Base-by-base conservation (phyloP, 441 rosid species). In the Lepidium campestre region DNA sequence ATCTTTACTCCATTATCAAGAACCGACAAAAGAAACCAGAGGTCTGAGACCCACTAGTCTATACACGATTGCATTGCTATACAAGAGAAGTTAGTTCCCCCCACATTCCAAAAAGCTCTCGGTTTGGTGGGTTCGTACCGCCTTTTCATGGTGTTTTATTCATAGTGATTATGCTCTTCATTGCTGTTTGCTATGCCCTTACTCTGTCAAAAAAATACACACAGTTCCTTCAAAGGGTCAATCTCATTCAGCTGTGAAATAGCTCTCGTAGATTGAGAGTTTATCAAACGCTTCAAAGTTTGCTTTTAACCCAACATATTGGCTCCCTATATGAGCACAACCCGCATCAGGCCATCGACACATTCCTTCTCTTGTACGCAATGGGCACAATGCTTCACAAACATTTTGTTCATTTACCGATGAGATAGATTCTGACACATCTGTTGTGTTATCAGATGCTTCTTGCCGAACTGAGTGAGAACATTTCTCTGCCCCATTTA, bases 331-430 rank as follows among this genome's bases (percentile, higher is more conserved):
- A 62, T 84, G 98, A 53, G 94, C 94, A 79, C 99, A 94, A 19
- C 85, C 90, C 1, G 89, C 90, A 45, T 89, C 96, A 6, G 99
- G 98, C 99, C 99, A 89, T 46, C 80, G 68, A 71, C 99, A 94
- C 66, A 81, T 85, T 72, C 96, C 98, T 42, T 91, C 90, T 9
- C 77, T 79, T 49, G 90, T 63, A 39, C 91, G 83, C 67, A 84
- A 55, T 0, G 98, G 98, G 67, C 99, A 91, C 70, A 89, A 63
- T 36, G 81, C 73, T 76, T 86, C 96, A 70, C 97, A 89, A n/a
- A 83, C 80, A 63, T 17, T 68, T 55, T 83, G 83, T 66, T 89
- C 94, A 17, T 77, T 75, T 68, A 69, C 74, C n/a, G 87, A 67
- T 15, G 93, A 77, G 46, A 89, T 77, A 10, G 95, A 87, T 35